Evolutionary conservation across 2,329 filamentous ascomycete species (phyloP).

Genomic region (Aspergillus sp.): DNA sequence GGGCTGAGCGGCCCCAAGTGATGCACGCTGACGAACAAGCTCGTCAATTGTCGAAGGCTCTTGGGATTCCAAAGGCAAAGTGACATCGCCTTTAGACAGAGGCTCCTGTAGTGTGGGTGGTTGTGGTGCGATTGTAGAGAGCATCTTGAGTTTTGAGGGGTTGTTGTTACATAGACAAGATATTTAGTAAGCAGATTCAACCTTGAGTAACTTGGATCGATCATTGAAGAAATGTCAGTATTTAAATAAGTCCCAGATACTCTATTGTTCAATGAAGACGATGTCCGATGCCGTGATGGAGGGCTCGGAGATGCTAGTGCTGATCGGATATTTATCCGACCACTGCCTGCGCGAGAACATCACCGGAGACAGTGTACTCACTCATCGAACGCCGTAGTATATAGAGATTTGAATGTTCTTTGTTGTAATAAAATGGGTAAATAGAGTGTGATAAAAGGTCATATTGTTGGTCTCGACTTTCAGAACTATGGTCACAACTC

Average conservation of each 20-base stretch:
- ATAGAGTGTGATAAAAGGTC: too few relatives aligned
- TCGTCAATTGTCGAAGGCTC: slow-evolving; percentile 40
- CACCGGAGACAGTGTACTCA: too few relatives aligned
- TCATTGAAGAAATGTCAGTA: not conserved
- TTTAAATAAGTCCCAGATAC: not conserved
- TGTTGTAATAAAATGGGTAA: rapidly evolving
- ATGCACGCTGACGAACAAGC: slow-evolving; percentile 42
- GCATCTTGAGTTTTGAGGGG: slow-evolving; percentile 5
- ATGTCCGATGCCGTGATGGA: not conserved
- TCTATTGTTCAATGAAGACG: not conserved
- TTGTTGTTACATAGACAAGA: not conserved
- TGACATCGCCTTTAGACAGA: slow-evolving; percentile 4
- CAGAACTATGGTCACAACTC: too few relatives aligned
- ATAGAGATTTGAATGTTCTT: too few relatives aligned
- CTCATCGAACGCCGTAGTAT: too few relatives aligned
- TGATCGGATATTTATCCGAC: slow-evolving; percentile 21
- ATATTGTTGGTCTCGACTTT: too few relatives aligned
- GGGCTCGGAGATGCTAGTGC: slow-evolving; percentile 6
- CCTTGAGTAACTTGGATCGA: not conserved
- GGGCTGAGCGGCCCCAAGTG: slow-evolving; percentile 35
- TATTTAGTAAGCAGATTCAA: not conserved
- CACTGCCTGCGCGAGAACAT: too few relatives aligned
- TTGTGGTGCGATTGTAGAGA: slow-evolving; percentile 15
- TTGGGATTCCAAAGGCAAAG: not conserved
- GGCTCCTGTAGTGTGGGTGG: slow-evolving; percentile 10